These are phyloP conservation scores for Ambrosiella xylebori DNA, from an alignment of 2,329 filamentous ascomycete species.

Conservation along the genomic window DNA sequence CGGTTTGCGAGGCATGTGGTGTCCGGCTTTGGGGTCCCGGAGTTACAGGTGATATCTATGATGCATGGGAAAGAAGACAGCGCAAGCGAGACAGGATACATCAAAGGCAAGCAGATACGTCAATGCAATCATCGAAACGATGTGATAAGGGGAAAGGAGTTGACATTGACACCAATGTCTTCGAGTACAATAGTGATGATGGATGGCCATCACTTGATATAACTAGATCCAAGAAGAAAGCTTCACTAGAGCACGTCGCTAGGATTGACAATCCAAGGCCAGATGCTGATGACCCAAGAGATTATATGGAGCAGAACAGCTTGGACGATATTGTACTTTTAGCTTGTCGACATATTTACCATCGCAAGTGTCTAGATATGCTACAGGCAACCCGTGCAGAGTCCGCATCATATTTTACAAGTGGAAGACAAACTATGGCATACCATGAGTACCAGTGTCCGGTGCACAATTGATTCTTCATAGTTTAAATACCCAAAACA, in stretches of 20 bases:
- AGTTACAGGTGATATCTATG: constrained; percentile 58
- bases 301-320: constrained; percentile 16
- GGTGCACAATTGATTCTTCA: constrained; percentile 30
- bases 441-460: constrained; percentile 38
- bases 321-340: constrained; percentile 49
- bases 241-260: neutral
- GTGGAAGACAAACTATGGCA: constrained; percentile 25
- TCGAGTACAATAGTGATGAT: constrained; percentile 21
- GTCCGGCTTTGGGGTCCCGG: constrained; percentile 78
- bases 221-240: neutral
- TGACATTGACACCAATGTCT: constrained; percentile 17
- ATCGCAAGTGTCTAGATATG: constrained; percentile 39
- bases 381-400: neutral
- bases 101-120: constrained; percentile 27
- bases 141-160: constrained; percentile 41
- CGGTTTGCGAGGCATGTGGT: constrained; percentile 75
- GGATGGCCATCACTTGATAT: constrained; percentile 15
- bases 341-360: constrained; percentile 55
- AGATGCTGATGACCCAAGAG: constrained; percentile 1
- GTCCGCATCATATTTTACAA: constrained; percentile 21
- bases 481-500: neutral
- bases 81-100: constrained; percentile 24
- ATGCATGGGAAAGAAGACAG: constrained; percentile 57
- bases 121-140: constrained; percentile 21
- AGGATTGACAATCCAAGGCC: constrained; percentile 8